These are phyloP conservation scores for Begonia peltatifolia DNA, from an alignment of 306 rosid species.

Conservation along the genomic window DNA sequence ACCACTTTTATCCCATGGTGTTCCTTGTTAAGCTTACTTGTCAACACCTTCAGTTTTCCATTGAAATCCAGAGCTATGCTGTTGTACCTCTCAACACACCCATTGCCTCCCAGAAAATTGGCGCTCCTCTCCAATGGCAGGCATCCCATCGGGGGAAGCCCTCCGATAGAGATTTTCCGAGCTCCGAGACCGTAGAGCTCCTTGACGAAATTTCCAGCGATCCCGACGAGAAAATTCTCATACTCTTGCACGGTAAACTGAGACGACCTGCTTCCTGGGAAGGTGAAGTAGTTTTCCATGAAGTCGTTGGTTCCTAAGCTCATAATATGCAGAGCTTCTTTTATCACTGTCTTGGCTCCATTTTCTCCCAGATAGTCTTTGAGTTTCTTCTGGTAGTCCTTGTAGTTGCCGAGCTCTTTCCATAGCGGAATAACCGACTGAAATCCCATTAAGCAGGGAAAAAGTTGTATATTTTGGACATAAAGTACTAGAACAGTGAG, in stretches of 20 bases:
- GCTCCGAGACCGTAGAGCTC: conserved; percentile 23
- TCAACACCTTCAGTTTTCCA: neutral
- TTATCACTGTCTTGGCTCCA: conserved; percentile 20
- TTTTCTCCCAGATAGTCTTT: conserved; percentile 32
- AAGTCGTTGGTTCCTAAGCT: conserved; percentile 79
- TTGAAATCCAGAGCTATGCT: conserved; percentile 13
- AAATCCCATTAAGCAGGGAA: neutral
- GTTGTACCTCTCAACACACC: neutral
- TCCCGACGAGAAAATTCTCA: conserved; percentile 34
- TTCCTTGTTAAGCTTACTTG: neutral
- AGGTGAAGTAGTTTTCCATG: conserved; percentile 56
- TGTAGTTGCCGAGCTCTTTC: conserved; percentile 61
- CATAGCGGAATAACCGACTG: conserved; percentile 69
- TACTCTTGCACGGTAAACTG: conserved; percentile 31
- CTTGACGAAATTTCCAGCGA: conserved; percentile 49
- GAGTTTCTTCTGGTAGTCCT: conserved; percentile 41
- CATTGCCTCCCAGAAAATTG: neutral
- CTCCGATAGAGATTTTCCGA: conserved; percentile 16
- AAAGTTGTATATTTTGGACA: no score
- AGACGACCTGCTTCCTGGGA: conserved; percentile 25
- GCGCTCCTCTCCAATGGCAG: conserved; percentile 15
- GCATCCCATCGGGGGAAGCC: conserved; percentile 29
- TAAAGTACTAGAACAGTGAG: no score
- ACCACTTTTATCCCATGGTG: conserved; percentile 5
- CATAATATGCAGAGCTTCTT: conserved; percentile 34